Evolutionary conservation across 768 basidiomycete species (phyloP).

Genomic region (Multifurca ochricompacta): DNA sequence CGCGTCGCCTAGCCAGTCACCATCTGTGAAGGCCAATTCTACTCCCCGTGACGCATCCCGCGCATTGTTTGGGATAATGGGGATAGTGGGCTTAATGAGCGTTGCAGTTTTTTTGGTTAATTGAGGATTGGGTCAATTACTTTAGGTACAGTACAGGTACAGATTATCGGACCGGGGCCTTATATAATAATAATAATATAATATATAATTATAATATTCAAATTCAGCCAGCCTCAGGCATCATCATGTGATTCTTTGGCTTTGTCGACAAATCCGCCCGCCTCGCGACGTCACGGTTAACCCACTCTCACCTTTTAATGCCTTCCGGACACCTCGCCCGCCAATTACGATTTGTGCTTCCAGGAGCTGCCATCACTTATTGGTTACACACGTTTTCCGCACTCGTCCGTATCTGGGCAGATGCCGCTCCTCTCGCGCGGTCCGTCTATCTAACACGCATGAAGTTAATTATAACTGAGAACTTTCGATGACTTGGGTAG

Average conservation of each 20-base stretch:
- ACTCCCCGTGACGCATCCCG: slow-evolving; percentile 29
- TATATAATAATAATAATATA: too few relatives aligned
- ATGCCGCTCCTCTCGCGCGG: slow-evolving; percentile 50
- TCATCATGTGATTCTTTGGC: slow-evolving; percentile 15
- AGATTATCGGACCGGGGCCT: slow-evolving; percentile 11
- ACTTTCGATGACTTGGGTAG: too few relatives aligned
- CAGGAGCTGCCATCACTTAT: slow-evolving; percentile 58
- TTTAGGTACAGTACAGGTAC: too few relatives aligned
- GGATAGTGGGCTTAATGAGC: slow-evolving; percentile 44
- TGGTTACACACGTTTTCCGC: slow-evolving; percentile 49
- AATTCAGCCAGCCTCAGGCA: too few relatives aligned
- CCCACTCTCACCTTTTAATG: slow-evolving; percentile 1
- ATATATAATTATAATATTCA: too few relatives aligned
- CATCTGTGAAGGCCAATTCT: slow-evolving; percentile 25
- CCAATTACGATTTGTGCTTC: slow-evolving; percentile 70
- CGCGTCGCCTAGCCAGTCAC: slow-evolving; percentile 21
- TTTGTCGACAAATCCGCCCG: not conserved
- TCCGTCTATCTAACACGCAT: slow-evolving; percentile 17
- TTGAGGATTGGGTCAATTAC: too few relatives aligned
- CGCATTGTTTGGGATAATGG: slow-evolving; percentile 38
- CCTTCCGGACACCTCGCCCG: slow-evolving; percentile 41
- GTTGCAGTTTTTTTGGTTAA: slow-evolving; percentile 37
- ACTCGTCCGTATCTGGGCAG: slow-evolving; percentile 37
- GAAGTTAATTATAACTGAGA: too few relatives aligned
- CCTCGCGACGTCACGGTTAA: not conserved